phyloP scores from a whole-genome alignment of 495 filamentous ascomycete genomes.

The Penicillium simplicissimum region DNA sequence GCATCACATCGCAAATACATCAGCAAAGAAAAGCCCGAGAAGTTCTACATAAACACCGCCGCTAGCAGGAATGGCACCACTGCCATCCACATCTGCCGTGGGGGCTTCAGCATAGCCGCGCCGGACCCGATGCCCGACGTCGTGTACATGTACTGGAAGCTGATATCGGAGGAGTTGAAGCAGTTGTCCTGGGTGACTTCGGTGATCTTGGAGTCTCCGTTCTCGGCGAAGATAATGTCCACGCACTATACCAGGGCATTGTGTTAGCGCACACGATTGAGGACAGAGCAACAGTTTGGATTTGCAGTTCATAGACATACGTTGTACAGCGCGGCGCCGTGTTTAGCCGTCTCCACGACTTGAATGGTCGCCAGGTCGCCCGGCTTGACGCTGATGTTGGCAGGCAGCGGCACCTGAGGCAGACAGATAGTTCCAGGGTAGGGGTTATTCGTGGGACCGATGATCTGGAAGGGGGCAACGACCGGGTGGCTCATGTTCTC shows the following conservation, averaged over 20 bases:
- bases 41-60: conserved; percentile 29
- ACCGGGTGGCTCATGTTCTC: conserved; percentile 88
- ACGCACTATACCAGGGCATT: conserved; percentile 65
- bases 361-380: conserved; percentile 96
- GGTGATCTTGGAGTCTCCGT: conserved; percentile 58
- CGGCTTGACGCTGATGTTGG: conserved; percentile 64
- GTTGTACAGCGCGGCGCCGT: conserved; percentile 88
- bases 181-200: conserved; percentile 79
- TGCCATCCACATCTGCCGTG: conserved; percentile 14
- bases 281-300: no score
- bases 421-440: conserved; percentile 89
- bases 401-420: conserved; percentile 85
- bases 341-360: conserved; percentile 82
- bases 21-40: neutral
- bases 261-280: neutral
- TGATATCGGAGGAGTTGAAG: conserved; percentile 75
- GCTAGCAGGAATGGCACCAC: conserved; percentile 30
- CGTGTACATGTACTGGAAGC: conserved; percentile 75
- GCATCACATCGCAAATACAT: conserved; percentile 27
- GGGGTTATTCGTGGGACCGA: conserved; percentile 75
- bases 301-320: conserved; percentile 65
- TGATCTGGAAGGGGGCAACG: conserved; percentile 80
- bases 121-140: conserved; percentile 55
- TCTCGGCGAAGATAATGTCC: conserved; percentile 80
- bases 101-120: conserved; percentile 30